These are phyloP conservation scores for Malus hybrid DNA, from an alignment of 331 rosid species.

Conservation along the genomic window DNA sequence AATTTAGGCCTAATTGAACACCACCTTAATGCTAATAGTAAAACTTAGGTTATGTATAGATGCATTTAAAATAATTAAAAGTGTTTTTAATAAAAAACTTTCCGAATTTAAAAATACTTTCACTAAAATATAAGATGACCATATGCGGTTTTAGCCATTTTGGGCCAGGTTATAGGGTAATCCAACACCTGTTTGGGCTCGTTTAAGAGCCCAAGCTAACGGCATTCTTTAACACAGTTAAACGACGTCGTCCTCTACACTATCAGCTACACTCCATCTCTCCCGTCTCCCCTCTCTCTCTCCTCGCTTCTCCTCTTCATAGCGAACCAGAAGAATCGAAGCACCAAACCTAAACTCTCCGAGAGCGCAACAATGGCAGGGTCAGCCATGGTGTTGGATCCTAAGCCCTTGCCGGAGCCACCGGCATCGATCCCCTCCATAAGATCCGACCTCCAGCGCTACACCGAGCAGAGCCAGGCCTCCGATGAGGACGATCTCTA, in stretches of 20 bases:
- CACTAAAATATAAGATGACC: too few relatives aligned
- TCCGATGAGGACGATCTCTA: conserved; percentile 81
- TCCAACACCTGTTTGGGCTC: not conserved
- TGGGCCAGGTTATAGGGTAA: not conserved
- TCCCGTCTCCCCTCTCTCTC: too few relatives aligned
- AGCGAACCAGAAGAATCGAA: not conserved
- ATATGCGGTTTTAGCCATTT: too few relatives aligned
- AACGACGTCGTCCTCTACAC: not conserved
- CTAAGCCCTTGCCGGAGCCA: conserved; percentile 56
- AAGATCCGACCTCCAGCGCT: conserved; percentile 45
- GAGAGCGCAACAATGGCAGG: conserved; percentile 50
- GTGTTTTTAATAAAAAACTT: too few relatives aligned
- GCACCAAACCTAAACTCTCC: not conserved
- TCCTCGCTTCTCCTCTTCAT: not conserved
- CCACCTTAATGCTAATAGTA: too few relatives aligned
- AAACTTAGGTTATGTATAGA: too few relatives aligned
- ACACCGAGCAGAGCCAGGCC: conserved; percentile 15
- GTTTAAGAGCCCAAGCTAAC: not conserved
- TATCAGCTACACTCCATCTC: not conserved
- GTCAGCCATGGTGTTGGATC: conserved; percentile 64
- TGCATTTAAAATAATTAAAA: too few relatives aligned
- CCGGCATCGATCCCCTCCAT: conserved; percentile 52
- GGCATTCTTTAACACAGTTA: not conserved
- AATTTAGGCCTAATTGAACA: too few relatives aligned
- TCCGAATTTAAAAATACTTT: too few relatives aligned